phyloP scores from a whole-genome alignment of 805 yeast species.

The Jamesozyma piceae region DNA sequence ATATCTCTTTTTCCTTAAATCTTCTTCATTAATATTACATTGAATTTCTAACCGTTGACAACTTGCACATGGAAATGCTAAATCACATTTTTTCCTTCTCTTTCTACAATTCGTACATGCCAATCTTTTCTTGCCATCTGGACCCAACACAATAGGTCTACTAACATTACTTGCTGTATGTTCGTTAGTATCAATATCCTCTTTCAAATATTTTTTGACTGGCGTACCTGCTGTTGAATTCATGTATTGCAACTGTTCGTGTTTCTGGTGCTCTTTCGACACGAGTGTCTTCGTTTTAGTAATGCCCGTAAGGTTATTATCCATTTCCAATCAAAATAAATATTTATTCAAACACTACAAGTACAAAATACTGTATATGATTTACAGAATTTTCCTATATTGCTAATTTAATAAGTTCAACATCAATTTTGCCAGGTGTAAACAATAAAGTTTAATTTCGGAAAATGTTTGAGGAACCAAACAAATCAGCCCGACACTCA shows the following conservation, averaged over 20 bases:
- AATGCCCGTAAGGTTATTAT: not conserved
- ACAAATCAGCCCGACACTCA: too few species aligned
- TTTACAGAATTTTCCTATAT: too few species aligned
- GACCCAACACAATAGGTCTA: constrained; percentile 2
- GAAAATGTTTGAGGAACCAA: not conserved
- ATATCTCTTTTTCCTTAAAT: constrained; percentile 43
- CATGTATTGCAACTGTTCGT: not conserved
- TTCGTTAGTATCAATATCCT: not conserved
- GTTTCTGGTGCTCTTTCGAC: not conserved
- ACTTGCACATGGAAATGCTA: constrained; percentile 40
- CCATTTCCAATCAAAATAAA: not conserved
- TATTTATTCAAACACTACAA: not conserved
- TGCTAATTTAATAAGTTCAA: too few species aligned
- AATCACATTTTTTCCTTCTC: constrained; percentile 40
- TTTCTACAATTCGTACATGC: constrained; percentile 30
- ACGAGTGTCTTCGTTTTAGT: not conserved
- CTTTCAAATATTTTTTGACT: not conserved
- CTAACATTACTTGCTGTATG: not conserved
- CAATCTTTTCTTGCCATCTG: constrained; percentile 20
- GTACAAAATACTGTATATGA: too few species aligned
- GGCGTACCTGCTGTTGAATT: not conserved
- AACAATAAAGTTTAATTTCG: not conserved
- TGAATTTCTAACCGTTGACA: constrained; percentile 37
- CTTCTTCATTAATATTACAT: constrained; percentile 40
- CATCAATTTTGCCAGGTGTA: not conserved